Base-by-base conservation (phyloP, 495 filamentous ascomycete species). In the Xanthoparmelia taractica region DNA sequence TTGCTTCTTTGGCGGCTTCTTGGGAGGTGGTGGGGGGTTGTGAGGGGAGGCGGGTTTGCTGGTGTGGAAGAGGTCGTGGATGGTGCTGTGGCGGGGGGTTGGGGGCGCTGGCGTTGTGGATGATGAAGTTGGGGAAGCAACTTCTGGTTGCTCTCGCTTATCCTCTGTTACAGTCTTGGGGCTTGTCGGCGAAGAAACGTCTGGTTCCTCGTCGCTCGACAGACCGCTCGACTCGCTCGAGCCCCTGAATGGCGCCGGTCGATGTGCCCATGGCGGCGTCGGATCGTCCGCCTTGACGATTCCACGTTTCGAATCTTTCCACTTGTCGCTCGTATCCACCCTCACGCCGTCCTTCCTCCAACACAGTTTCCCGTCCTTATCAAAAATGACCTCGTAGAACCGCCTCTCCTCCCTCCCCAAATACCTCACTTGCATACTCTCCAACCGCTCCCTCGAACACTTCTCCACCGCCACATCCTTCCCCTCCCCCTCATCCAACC, bases 401-500 rank as follows among this genome's bases (percentile, higher is more conserved):
- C 85, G 73, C 25, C 89, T 76, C 68, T 93, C 89, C 67, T 90
- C 87, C 10, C 82, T 79, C 1, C 82, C 84, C 18, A 93, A 76
- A 72, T 93, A 93, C 23, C 89, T 78, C 0, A 93, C 85, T 64
- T 84, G 81, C 65, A 91, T 86, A 33, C 78, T 76, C 57, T 91
- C 87, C 6, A 93, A 74, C 31, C 77, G 75, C 59, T 87, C 84
- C 12, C 89, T 82, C 2, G 87, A 78, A 63, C 86, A 87, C 13
- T 78, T 73, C 8, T 78, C 73, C 15, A 89, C 68, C 45, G 86
- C 80, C 34, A 89, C 67, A 33, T 77, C 67, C 40, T 73, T 80
- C 8, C 89, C 89, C 45, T 85, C 87, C 4, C 92, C 92, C 57
- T 89, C 76, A 71, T 97, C 92, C n/a, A 96, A 79, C 92, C 92